Conservation (phyloP, 352 stramenopile genomes). For the Globisporangium paddicum region DNA sequence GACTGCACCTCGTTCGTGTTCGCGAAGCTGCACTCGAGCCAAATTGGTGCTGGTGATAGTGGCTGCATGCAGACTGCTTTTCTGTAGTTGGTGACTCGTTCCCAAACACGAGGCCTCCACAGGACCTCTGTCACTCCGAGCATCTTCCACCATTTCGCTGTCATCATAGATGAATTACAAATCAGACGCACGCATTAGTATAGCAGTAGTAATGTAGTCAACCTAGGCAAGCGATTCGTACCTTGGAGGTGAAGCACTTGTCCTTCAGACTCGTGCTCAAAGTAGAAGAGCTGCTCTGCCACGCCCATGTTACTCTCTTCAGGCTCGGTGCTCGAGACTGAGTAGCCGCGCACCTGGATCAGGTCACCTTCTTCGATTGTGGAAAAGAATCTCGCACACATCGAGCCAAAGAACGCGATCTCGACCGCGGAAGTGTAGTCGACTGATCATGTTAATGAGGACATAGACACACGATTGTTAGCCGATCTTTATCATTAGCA, state of each 20-base stretch:
- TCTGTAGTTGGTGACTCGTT: neutral
- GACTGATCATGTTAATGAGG: slow-evolving; percentile 17
- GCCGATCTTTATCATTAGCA: slow-evolving; percentile 2
- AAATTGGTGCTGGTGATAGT: slow-evolving; percentile 13
- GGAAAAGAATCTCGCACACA: slow-evolving; percentile 54
- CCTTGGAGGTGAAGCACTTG: slow-evolving; percentile 30
- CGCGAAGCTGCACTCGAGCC: slow-evolving; percentile 44
- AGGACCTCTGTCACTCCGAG: slow-evolving; percentile 30
- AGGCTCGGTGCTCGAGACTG: slow-evolving; percentile 11
- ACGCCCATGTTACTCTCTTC: slow-evolving; percentile 6
- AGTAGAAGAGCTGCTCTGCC: slow-evolving; percentile 18
- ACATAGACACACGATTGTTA: neutral
- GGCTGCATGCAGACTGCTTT: neutral
- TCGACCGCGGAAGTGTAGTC: slow-evolving; percentile 39
- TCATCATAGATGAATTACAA: too few species aligned
- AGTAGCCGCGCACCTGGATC: slow-evolving; percentile 49
- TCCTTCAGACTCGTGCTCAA: slow-evolving; percentile 27
- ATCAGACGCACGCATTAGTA: neutral
- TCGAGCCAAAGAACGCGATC: slow-evolving; percentile 62
- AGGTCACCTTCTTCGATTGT: slow-evolving; percentile 55
- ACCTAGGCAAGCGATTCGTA: slow-evolving; percentile 8
- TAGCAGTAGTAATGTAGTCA: neutral
- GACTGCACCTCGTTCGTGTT: slow-evolving; percentile 28
- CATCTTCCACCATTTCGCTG: slow-evolving; percentile 59
- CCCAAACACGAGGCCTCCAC: slow-evolving; percentile 2